Evolutionary conservation across 768 basidiomycete genomes (phyloP).

Genomic region (Amanita thiersii): DNA sequence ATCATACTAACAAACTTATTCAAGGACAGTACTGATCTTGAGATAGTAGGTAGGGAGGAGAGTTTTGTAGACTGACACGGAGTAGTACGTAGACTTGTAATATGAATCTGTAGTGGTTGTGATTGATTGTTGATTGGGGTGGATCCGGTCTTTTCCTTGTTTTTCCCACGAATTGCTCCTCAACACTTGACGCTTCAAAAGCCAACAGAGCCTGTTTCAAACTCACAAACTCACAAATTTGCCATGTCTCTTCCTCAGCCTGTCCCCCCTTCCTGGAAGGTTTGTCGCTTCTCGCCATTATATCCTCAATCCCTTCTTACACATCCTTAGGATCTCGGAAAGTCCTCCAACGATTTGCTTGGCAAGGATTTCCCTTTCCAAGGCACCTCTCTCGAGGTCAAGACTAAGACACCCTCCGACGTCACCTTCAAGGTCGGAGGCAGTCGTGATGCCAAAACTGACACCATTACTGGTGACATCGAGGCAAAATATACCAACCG

Average conservation of each 20-base stretch:
- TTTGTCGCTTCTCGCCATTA: slow-evolving; percentile 20
- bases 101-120: too few relatives aligned
- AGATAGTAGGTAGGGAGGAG: too few relatives aligned
- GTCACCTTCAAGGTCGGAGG: slow-evolving; percentile 94
- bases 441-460: slow-evolving; percentile 61
- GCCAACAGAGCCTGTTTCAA: slow-evolving; percentile 10
- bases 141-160: slow-evolving; percentile 13
- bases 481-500: slow-evolving; percentile 93
- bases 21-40: too few relatives aligned
- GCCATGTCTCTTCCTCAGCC: slow-evolving; percentile 90
- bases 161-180: slow-evolving; percentile 14
- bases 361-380: slow-evolving; percentile 86
- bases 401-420: slow-evolving; percentile 82
- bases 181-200: slow-evolving; percentile 8
- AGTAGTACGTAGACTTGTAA: too few relatives aligned
- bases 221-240: too few relatives aligned
- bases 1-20: too few relatives aligned
- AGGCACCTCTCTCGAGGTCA: slow-evolving; percentile 69
- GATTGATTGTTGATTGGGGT: too few relatives aligned
- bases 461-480: slow-evolving; percentile 79
- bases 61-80: too few relatives aligned
- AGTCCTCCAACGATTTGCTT: slow-evolving; percentile 93
- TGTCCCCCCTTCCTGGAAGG: slow-evolving; percentile 97
- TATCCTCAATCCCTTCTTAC: slow-evolving; percentile 5
- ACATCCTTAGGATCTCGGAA: slow-evolving; percentile 76